Base-by-base conservation (phyloP, 2,329 filamentous ascomycete genomes). In the Leptographium procerum region DNA sequence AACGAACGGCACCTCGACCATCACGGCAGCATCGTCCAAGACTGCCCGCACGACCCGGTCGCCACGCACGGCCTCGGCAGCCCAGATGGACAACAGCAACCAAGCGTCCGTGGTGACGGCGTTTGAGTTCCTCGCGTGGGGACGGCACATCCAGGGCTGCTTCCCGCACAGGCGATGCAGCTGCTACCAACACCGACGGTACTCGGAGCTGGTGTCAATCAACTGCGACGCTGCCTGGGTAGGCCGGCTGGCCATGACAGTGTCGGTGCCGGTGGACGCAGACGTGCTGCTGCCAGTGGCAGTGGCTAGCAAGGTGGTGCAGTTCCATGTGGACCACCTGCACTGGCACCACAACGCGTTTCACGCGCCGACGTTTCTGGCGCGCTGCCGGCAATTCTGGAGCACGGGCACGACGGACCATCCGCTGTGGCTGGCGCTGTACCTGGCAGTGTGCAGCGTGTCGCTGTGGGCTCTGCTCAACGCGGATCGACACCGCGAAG, bases 81-180 rank as follows among this genome's bases (percentile, higher is more conserved):
- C 24, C 8, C 9, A 29, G 8, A 28, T 14, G 11, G 24, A 26
- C 28, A n/a, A n/a, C 50, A 64, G 63, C 36, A 40, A 19, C 3
- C 9, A 40, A 26, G 65, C 64, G 0, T 66, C 68, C 1, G 62
- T 66, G 24, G 51, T 70, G 26, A 66, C 67, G 0, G 67, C 66
- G 5, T 67, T 71, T 22, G 70, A 71, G 62, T 67, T 69, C 57
- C 66, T 71, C 11, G 68, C 69, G 3, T 72, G 70, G 70, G 69
- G 68, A 10, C 65, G 70, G 26, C 65, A 70, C 50, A 67, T 65
- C 16, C 66, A 66, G 6, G 63, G 65, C 6, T 72, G 70, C 57
- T 72, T 66, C 52, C 70, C 70, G 2, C 70, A 72, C 54, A 64
- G 67, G 14, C 62, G 64, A 29, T 71, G 70, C 51, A 56, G 13